Evolutionary conservation across 2,329 filamentous ascomycete species (phyloP).

Genomic region (Arachnomyces sp.): DNA sequence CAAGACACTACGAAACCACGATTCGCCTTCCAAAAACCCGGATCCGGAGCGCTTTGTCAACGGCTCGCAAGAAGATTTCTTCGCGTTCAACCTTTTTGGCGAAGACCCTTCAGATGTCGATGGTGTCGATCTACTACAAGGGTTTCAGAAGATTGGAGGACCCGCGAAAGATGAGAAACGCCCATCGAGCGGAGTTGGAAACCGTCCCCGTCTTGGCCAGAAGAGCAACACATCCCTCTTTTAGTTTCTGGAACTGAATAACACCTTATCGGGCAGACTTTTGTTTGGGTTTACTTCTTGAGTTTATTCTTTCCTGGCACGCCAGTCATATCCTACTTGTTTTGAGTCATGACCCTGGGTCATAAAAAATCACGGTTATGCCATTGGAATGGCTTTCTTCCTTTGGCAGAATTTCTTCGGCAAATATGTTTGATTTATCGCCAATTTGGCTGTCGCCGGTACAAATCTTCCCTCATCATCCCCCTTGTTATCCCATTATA

Average conservation of each 20-base stretch:
- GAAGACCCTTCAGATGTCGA: constrained; percentile 38
- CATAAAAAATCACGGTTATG: no score
- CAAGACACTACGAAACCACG: constrained; percentile 26
- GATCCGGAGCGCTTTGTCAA: constrained; percentile 27
- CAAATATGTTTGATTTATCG: no score
- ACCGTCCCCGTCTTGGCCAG: constrained; percentile 20
- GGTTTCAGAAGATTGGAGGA: constrained; percentile 41
- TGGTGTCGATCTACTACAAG: constrained; percentile 38
- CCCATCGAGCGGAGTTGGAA: constrained; percentile 22
- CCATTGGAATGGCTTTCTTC: no score
- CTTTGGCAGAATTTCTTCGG: no score
- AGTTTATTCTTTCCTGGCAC: background rate
- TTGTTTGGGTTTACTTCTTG: constrained; percentile 1
- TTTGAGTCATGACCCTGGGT: no score
- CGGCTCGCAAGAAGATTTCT: constrained; percentile 35
- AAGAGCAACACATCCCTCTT: constrained; percentile 28
- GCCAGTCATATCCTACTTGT: no score
- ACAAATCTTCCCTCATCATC: background rate
- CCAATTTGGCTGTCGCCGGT: no score
- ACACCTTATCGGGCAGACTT: background rate
- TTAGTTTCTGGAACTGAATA: constrained; percentile 16
- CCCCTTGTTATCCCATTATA: background rate
- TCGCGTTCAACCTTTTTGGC: constrained; percentile 39
- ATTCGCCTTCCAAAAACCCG: constrained; percentile 33
- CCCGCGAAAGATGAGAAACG: constrained; percentile 25